These are phyloP conservation scores for Thelonectria rubi DNA, from an alignment of 2,329 filamentous ascomycete genomes.

Conservation along the genomic window DNA sequence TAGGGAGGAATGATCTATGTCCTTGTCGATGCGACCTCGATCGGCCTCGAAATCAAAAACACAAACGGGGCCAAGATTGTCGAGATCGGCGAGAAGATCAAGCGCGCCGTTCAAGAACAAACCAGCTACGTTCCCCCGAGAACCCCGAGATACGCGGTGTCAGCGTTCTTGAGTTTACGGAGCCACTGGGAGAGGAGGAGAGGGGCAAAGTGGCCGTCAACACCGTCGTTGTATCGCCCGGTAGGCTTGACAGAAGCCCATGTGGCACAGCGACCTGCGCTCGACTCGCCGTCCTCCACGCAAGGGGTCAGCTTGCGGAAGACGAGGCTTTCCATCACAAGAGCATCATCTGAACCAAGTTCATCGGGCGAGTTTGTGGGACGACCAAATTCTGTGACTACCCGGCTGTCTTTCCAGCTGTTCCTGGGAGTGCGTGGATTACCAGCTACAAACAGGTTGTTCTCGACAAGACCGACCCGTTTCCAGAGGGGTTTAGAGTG, in stretches of 20 bases:
- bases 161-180: constrained; percentile 31
- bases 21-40: constrained; percentile 26
- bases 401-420: background rate
- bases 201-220: constrained; percentile 24
- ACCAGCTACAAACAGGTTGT: constrained; percentile 16
- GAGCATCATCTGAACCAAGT: constrained; percentile 28
- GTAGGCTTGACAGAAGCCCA: constrained; percentile 28
- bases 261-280: constrained; percentile 33
- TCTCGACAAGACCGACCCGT: constrained; percentile 14
- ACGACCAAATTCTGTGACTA: constrained; percentile 14
- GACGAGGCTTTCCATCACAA: constrained; percentile 24
- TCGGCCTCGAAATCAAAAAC: constrained; percentile 27
- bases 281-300: constrained; percentile 26
- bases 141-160: constrained; percentile 28
- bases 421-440: constrained; percentile 20
- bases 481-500: constrained; percentile 14
- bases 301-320: constrained; percentile 23
- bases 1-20: constrained; percentile 36
- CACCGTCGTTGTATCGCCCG: constrained; percentile 29
- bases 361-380: constrained; percentile 18
- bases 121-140: constrained; percentile 20
- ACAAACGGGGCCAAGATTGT: constrained; percentile 22
- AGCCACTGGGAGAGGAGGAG: constrained; percentile 15
- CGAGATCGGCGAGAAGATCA: constrained; percentile 31
- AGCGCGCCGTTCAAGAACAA: constrained; percentile 24